These are phyloP conservation scores for Clausena lansium DNA, from an alignment of 345 rosid genomes.

Conservation along the genomic window DNA sequence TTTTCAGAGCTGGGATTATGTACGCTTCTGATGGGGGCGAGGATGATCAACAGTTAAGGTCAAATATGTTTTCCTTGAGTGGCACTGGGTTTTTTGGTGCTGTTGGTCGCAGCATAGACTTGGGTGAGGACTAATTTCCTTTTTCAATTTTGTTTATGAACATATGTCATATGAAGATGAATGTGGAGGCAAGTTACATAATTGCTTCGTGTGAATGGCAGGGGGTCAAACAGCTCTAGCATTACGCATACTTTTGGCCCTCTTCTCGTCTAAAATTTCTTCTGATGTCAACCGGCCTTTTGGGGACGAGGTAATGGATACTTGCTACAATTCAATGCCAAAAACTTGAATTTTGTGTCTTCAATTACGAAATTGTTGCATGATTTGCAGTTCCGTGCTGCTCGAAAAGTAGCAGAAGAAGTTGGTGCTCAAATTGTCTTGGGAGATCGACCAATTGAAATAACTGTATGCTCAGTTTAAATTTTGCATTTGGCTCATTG, in stretches of 20 bases:
- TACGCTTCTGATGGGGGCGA: slow-evolving; percentile 50
- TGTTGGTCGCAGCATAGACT: slow-evolving; percentile 76
- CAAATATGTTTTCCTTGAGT: slow-evolving; percentile 66
- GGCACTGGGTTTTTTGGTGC: slow-evolving; percentile 84
- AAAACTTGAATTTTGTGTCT: background rate
- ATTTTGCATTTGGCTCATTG: background rate
- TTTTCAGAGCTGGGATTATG: slow-evolving; percentile 97
- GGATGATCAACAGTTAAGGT: slow-evolving; percentile 40
- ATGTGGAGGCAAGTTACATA: slow-evolving; percentile 4
- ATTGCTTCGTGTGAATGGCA: slow-evolving; percentile 21
- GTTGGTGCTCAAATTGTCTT: slow-evolving; percentile 85
- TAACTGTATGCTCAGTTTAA: slow-evolving; percentile 41
- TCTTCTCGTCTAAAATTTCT: slow-evolving; percentile 81
- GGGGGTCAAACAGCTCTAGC: slow-evolving; percentile 93
- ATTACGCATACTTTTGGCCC: slow-evolving; percentile 72
- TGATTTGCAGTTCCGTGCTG: slow-evolving; percentile 73
- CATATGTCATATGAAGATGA: background rate
- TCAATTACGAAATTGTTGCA: background rate
- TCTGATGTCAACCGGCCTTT: slow-evolving; percentile 68
- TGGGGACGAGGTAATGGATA: slow-evolving; percentile 67
- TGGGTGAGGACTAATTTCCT: slow-evolving; percentile 45
- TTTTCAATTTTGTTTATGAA: background rate
- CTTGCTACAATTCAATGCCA: background rate
- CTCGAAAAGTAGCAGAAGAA: slow-evolving; percentile 73
- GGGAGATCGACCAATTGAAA: slow-evolving; percentile 89